Evolutionary conservation across 2,329 filamentous ascomycete species (phyloP), one percentile per base, ranked within the genome.

Genomic region (Chaetomium strumarium): DNA sequence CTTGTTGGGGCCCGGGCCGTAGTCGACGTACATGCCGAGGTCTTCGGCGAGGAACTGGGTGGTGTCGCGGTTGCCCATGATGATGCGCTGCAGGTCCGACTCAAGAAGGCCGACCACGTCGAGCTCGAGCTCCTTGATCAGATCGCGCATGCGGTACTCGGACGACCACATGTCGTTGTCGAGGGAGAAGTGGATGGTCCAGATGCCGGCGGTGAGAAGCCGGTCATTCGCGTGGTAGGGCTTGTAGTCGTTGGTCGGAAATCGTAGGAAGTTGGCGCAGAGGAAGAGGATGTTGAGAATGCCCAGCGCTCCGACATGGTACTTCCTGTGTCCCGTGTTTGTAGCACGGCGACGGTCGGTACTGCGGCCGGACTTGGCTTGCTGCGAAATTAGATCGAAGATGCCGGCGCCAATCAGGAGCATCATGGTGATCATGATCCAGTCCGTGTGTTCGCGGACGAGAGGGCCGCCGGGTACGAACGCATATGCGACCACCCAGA

Each of bases 121-220:
- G n/a, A 99, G 75, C 70, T 99, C 93, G n/a, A 96, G 75, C 64
- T 97, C 93, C 65, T 89, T 84, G 70, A 96, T 85, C 13, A 95
- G 76, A 73, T 96, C 86, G 53, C 89, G 86, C 83, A 96, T 95
- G 58, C 93, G 90, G 62, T 88, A 83, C 70, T 99, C 93, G 0
- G 92, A 96, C 10, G 89, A 92, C 90, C 90, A 97, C 91, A 97
- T 96, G 68, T 96, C 88, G 63, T 99, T 97, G 72, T 99, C 93
- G 17, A 99, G 82, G 13, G 88, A 91, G 69, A 99, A 99, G 72
- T 99, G 93, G 51, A 97, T 91, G 0, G 93, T 99, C 93, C 93
- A 99, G 68, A 99, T 97, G 61, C 93, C 93, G 1, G 90, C 90
- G 0, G 95, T 97, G 54, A 96, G 79, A 49, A 95, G 74, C 61